phyloP scores from a whole-genome alignment of 768 basidiomycete genomes.

The Tephrocybe rancida region DNA sequence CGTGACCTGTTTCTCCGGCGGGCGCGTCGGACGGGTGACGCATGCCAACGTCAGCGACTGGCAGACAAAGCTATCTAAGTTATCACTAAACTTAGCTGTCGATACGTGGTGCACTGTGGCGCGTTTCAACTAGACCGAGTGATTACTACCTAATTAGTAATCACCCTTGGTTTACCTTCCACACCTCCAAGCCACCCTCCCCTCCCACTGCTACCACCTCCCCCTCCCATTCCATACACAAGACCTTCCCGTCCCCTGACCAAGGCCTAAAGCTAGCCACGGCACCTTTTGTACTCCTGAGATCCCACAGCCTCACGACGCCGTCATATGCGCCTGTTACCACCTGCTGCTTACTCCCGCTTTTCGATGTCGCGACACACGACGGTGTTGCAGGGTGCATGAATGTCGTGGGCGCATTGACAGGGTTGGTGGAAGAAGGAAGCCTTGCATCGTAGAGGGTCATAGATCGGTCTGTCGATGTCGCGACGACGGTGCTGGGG shows the following conservation, averaged over 20 bases:
- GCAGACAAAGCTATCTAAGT: too few species aligned
- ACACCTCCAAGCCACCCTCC: slow-evolving; percentile 66
- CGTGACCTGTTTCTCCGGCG: too few species aligned
- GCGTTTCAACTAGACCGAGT: too few species aligned
- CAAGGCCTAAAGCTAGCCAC: slow-evolving; percentile 66
- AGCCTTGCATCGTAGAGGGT: slow-evolving; percentile 56
- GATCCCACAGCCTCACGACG: slow-evolving; percentile 75
- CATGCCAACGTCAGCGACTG: too few species aligned
- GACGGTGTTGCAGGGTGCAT: slow-evolving; percentile 70
- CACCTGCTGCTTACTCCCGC: slow-evolving; percentile 47
- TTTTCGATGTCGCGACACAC: slow-evolving; percentile 42
- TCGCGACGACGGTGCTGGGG: slow-evolving; percentile 47
- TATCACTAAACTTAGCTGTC: too few species aligned
- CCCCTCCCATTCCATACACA: slow-evolving; percentile 59
- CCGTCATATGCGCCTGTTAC: slow-evolving; percentile 81
- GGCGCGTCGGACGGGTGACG: too few species aligned
- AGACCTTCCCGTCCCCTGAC: slow-evolving; percentile 54
- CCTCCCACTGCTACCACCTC: slow-evolving; percentile 63
- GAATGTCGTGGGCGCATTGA: slow-evolving; percentile 42
- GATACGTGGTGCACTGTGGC: too few species aligned
- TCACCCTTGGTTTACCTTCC: slow-evolving; percentile 47
- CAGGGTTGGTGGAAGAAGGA: slow-evolving; percentile 24
- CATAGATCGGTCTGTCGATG: slow-evolving; percentile 77
- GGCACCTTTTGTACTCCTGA: slow-evolving; percentile 66
- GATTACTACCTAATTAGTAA: too few species aligned